Conservation (phyloP, 2,329 filamentous ascomycete genomes). For the Phoma sp. region DNA sequence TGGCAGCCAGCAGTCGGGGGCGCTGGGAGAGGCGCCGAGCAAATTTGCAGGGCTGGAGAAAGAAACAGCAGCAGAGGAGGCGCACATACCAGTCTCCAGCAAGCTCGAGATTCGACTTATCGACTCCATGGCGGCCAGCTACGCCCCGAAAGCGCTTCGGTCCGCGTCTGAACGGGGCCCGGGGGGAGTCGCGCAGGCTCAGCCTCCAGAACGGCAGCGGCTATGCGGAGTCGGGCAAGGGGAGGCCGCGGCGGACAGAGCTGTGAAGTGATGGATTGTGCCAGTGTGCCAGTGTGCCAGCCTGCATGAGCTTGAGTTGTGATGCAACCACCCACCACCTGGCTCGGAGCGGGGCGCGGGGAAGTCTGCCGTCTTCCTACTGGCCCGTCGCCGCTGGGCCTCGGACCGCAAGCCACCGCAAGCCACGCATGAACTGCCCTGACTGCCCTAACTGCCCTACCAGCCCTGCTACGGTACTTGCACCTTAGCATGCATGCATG, state of each 20-base stretch:
- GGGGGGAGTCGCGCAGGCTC: conserved; percentile 1
- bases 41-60: conserved; percentile 3
- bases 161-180: conserved; percentile 17
- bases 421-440: not conserved
- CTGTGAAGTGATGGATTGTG: conserved; percentile 33
- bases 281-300: conserved; percentile 1
- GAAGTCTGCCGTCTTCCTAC: conserved; percentile 11
- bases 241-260: conserved; percentile 18
- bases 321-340: conserved; percentile 13
- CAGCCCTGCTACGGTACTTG: not conserved
- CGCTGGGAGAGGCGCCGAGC: not conserved
- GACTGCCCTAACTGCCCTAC: too few relatives aligned
- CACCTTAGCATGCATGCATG: not conserved
- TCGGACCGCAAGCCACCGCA: not conserved
- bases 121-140: conserved; percentile 76
- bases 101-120: conserved; percentile 92
- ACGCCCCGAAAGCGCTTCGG: conserved; percentile 22
- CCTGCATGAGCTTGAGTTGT: conserved; percentile 23
- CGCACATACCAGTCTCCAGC: conserved; percentile 81
- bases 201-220: conserved; percentile 22
- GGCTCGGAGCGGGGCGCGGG: conserved; percentile 10
- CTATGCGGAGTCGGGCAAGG: conserved; percentile 37
- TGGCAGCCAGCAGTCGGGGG: conserved; percentile 24
- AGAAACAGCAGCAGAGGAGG: not conserved
- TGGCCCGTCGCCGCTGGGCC: conserved; percentile 1